These are phyloP conservation scores for Henckelia pumila DNA, from an alignment of 257 asterid species.

Conservation along the genomic window DNA sequence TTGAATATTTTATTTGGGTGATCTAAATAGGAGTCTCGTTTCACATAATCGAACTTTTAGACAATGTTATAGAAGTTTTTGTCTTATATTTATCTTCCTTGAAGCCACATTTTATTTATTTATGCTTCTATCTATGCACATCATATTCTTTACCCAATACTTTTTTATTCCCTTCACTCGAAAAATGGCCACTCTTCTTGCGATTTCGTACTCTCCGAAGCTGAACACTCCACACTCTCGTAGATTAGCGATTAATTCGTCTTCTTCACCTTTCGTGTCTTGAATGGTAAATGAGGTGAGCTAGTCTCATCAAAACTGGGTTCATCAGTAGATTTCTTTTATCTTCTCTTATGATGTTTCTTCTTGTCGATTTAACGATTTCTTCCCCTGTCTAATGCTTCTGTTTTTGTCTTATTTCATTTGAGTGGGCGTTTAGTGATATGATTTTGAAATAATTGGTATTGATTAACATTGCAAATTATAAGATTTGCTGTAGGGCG, in stretches of 20 bases:
- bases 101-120: too few species aligned
- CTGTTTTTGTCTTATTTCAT: background rate
- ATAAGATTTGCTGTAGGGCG: too few species aligned
- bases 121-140: background rate
- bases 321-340: too few species aligned
- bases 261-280: conserved; percentile 22
- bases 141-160: too few species aligned
- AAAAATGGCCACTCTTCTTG: background rate
- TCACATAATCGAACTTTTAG: too few species aligned
- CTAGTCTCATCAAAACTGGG: conserved; percentile 2
- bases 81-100: too few species aligned
- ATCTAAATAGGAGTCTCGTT: too few species aligned
- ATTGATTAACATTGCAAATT: too few species aligned
- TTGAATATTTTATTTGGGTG: too few species aligned
- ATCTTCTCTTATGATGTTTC: background rate
- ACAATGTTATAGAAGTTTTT: too few species aligned
- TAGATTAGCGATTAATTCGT: conserved; percentile 7
- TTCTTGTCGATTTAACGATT: background rate
- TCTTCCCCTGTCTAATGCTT: background rate
- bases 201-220: conserved; percentile 2
- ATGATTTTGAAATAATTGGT: too few species aligned
- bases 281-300: conserved; percentile 40
- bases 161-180: background rate
- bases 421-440: too few species aligned
- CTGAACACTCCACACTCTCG: background rate